These are phyloP conservation scores for Aegilops tauschii DNA, from an alignment of 176 grass and related monocot species.

Conservation along the genomic window DNA sequence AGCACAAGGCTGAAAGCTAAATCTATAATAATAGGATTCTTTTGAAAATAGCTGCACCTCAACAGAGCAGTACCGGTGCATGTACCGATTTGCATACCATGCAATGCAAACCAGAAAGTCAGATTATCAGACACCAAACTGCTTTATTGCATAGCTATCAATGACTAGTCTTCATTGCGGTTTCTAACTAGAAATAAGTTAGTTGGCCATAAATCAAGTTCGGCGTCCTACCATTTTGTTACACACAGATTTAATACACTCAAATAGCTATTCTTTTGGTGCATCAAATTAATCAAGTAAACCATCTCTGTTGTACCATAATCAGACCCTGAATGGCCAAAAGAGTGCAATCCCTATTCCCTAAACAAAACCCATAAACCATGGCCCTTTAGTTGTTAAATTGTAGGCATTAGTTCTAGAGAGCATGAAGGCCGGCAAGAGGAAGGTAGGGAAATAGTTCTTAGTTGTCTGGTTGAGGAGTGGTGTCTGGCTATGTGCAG, in stretches of 20 bases:
- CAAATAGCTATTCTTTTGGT: slow-evolving; percentile 17
- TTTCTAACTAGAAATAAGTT: slow-evolving; percentile 27
- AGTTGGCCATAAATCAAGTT: slow-evolving; percentile 26
- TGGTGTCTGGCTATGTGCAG: slow-evolving; percentile 45
- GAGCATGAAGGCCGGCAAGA: slow-evolving; percentile 43
- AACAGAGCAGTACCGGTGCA: not conserved
- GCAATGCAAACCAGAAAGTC: slow-evolving; percentile 30
- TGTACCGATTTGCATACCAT: slow-evolving; percentile 18
- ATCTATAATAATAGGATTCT: not conserved
- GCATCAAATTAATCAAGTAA: slow-evolving; percentile 29
- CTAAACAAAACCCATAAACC: slow-evolving; percentile 26
- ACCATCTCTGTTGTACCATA: slow-evolving; percentile 28
- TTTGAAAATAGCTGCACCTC: not conserved
- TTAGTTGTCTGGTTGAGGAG: slow-evolving; percentile 48
- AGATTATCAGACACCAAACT: slow-evolving; percentile 35
- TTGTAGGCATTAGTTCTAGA: slow-evolving; percentile 50
- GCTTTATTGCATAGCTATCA: slow-evolving; percentile 26
- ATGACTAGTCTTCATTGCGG: not conserved
- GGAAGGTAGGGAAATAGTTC: slow-evolving; percentile 53
- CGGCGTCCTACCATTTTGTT: slow-evolving; percentile 20
- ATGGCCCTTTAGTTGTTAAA: slow-evolving; percentile 39
- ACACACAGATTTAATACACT: slow-evolving; percentile 1
- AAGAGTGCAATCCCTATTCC: slow-evolving; percentile 19
- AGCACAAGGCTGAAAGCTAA: not conserved
- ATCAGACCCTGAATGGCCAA: slow-evolving; percentile 19